Conservation (phyloP, 2,329 filamentous ascomycete species). For the Colletotrichum noveboracense region DNA sequence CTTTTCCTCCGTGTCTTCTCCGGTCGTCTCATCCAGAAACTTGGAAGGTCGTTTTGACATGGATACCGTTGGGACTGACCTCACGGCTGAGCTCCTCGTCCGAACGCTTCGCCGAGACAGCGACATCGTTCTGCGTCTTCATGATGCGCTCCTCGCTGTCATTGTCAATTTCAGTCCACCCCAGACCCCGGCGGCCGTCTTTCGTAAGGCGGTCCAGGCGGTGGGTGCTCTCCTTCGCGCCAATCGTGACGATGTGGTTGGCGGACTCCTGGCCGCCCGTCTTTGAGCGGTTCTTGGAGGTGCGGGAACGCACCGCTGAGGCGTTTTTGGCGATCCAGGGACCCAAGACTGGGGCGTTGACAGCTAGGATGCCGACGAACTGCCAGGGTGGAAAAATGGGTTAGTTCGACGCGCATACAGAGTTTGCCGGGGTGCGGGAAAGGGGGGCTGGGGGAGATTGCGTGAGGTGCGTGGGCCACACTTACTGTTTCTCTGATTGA, state of each 20-base stretch:
- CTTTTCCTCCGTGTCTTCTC: background rate
- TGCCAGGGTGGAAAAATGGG: background rate
- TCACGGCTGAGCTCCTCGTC: background rate
- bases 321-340: conserved; percentile 27
- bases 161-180: conserved; percentile 26
- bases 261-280: conserved; percentile 4
- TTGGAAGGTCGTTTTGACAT: conserved; percentile 4
- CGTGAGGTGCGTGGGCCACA: background rate
- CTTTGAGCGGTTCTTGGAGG: conserved; percentile 5
- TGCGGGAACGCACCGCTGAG: conserved; percentile 12
- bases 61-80: background rate
- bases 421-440: background rate
- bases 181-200: conserved; percentile 20
- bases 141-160: conserved; percentile 26
- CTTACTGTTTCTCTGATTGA: conserved; percentile 31
- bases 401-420: background rate
- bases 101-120: conserved; percentile 3
- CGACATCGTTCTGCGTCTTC: background rate
- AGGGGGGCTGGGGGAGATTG: background rate
- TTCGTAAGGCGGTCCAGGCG: conserved; percentile 21
- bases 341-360: conserved; percentile 27
- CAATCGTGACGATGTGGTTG: conserved; percentile 25
- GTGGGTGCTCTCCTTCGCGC: conserved; percentile 12
- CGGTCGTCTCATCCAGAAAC: background rate
- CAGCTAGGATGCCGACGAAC: conserved; percentile 29